These are phyloP conservation scores for Blastobotrys petasosporus DNA, from an alignment of 1,139 yeast genomes.

Conservation along the genomic window DNA sequence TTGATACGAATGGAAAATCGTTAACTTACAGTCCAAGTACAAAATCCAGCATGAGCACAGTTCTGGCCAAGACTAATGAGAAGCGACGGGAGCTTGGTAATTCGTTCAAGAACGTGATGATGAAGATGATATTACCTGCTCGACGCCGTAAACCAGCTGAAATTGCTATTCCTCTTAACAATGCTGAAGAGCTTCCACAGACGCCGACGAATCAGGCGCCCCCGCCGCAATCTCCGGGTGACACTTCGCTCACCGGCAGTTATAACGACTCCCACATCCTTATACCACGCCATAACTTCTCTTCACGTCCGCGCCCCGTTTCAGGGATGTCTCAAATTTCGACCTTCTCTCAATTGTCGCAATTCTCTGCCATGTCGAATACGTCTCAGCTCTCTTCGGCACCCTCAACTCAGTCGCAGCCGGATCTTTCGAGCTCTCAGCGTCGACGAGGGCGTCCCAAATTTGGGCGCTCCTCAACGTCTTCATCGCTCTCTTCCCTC, in stretches of 20 bases:
- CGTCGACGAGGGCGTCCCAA: constrained; percentile 19
- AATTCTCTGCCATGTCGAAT: constrained; percentile 33
- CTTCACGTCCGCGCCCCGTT: constrained; percentile 44
- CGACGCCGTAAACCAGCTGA: constrained; percentile 1
- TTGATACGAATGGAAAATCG: constrained; percentile 5
- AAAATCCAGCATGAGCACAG: constrained; percentile 15
- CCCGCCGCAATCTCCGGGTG: too few relatives aligned
- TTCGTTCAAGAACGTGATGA: constrained; percentile 18
- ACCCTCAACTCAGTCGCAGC: neutral
- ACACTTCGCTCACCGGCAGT: too few relatives aligned
- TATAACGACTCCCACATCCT: too few relatives aligned
- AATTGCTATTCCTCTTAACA: neutral
- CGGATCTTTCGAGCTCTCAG: neutral
- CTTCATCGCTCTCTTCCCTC: constrained; percentile 32
- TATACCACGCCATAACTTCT: too few relatives aligned
- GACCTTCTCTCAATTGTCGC: constrained; percentile 50
- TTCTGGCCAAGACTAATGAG: constrained; percentile 13
- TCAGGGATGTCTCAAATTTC: constrained; percentile 63
- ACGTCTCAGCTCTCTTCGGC: constrained; percentile 16
- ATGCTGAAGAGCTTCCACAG: too few relatives aligned
- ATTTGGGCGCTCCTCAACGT: constrained; percentile 28
- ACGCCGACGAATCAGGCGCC: too few relatives aligned
- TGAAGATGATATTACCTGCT: constrained; percentile 14
- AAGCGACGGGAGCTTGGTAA: constrained; percentile 12
- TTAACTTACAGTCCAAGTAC: constrained; percentile 10